Evolutionary conservation across 2,329 filamentous ascomycete species (phyloP).

Genomic region (Arachnopeziza araneosa): DNA sequence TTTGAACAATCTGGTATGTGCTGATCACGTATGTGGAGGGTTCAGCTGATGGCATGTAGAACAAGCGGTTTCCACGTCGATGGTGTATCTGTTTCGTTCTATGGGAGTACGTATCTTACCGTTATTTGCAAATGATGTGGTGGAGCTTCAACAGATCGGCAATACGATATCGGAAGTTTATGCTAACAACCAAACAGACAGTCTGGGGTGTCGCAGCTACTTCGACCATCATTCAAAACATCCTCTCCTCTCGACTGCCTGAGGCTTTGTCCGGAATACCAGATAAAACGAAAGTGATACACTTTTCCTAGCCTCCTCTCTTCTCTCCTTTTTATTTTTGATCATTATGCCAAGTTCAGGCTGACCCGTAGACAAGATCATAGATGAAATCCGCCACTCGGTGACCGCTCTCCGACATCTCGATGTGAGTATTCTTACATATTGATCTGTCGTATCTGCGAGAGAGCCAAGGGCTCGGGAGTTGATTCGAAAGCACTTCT

Average conservation of each 20-base stretch:
- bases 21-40: not conserved
- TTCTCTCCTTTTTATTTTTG: not conserved
- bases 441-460: no score
- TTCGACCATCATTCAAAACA: constrained; percentile 58
- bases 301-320: not conserved
- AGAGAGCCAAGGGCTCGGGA: no score
- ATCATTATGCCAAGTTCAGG: constrained; percentile 4
- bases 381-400: constrained; percentile 57
- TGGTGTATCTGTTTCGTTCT: constrained; percentile 58
- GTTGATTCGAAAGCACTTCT: no score
- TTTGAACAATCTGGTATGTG: constrained; percentile 54
- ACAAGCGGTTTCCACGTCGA: constrained; percentile 57
- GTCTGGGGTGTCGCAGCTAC: constrained; percentile 61
- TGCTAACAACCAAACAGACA: constrained; percentile 25
- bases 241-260: constrained; percentile 48
- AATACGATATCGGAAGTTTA: not conserved
- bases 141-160: no score
- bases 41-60: constrained; percentile 35
- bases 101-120: constrained; percentile 36
- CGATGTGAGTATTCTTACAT: constrained; percentile 27
- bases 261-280: constrained; percentile 48
- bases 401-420: constrained; percentile 49
- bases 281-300: constrained; percentile 37
- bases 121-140: not conserved
- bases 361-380: constrained; percentile 39